Percentiles rank a stretch among this genome's conserved stretches.
Evolutionary conservation across 169 alveolate genomes (phyloP).

Genomic region (Eimeria necatrix): DNA sequence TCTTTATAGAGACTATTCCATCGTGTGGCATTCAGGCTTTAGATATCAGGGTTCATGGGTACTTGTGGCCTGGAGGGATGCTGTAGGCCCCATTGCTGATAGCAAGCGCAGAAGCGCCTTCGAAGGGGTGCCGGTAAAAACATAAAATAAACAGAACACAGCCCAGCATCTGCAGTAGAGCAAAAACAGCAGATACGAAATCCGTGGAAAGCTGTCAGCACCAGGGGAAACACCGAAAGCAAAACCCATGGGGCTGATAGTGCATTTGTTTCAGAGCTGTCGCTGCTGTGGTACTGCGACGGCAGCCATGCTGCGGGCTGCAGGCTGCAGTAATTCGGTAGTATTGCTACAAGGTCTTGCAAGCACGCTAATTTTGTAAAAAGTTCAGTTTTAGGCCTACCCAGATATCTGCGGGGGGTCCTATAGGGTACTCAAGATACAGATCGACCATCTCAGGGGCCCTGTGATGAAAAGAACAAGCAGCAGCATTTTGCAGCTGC

Average conservation of each 20-base stretch:
- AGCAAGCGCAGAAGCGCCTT: slow-evolving; percentile 89
- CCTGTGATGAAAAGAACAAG: neutral
- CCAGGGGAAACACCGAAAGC: neutral
- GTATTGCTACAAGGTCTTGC: too few species aligned
- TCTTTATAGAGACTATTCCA: neutral
- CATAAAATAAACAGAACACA: slow-evolving; percentile 90
- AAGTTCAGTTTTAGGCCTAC: neutral
- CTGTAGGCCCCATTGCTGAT: slow-evolving; percentile 88
- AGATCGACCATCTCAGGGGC: slow-evolving; percentile 94
- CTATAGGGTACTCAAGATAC: slow-evolving; percentile 83
- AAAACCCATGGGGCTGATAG: neutral
- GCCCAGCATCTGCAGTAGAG: slow-evolving; percentile 85
- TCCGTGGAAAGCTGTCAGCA: neutral
- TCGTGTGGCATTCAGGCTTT: neutral
- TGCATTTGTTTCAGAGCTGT: neutral
- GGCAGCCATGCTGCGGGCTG: neutral
- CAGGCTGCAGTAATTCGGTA: too few species aligned
- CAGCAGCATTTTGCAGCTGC: neutral
- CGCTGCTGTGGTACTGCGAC: neutral
- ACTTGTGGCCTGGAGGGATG: slow-evolving; percentile 75
- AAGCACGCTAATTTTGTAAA: neutral
- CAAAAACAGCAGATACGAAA: neutral
- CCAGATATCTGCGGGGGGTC: slow-evolving; percentile 92
- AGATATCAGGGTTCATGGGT: neutral
- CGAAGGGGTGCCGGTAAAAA: slow-evolving; percentile 92